Evolutionary conservation across 2,329 filamentous ascomycete species (phyloP).

Genomic region (Didymella sp.): DNA sequence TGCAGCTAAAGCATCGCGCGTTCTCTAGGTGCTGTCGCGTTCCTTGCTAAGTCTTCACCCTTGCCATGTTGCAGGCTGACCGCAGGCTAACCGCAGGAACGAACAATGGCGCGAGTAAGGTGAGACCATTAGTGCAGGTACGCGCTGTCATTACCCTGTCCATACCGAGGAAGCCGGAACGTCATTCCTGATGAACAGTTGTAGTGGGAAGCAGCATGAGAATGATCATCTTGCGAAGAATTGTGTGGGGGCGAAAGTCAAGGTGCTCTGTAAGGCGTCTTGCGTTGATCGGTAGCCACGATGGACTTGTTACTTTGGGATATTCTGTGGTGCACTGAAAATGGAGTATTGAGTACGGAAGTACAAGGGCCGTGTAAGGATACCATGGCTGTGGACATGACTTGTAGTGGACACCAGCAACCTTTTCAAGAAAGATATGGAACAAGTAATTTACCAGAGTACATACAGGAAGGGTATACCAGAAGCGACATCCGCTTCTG

Average conservation of each 20-base stretch:
- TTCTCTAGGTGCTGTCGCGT: slow-evolving; percentile 1
- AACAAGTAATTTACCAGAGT: slow-evolving; percentile 23
- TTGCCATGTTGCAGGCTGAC: slow-evolving; percentile 7
- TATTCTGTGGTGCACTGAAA: slow-evolving; percentile 7
- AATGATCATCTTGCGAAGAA: slow-evolving; percentile 7
- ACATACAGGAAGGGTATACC: slow-evolving; percentile 49
- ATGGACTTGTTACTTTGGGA: slow-evolving; percentile 2
- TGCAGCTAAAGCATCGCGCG: background rate
- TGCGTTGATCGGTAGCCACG: slow-evolving; percentile 21
- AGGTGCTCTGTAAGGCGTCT: slow-evolving; percentile 10
- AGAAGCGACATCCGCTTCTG: slow-evolving; percentile 31
- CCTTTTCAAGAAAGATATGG: background rate
- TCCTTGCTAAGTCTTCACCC: slow-evolving; percentile 8
- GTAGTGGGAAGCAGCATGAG: background rate
- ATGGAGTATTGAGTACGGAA: background rate
- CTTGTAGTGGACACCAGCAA: background rate
- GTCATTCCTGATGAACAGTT: slow-evolving; percentile 19
- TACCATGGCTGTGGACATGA: slow-evolving; percentile 1
- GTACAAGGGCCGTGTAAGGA: background rate
- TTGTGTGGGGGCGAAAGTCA: background rate
- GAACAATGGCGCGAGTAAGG: slow-evolving; percentile 11
- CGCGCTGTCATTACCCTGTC: slow-evolving; percentile 17
- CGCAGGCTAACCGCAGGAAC: slow-evolving; percentile 13
- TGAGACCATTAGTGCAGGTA: slow-evolving; percentile 21
- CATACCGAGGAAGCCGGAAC: slow-evolving; percentile 14